phyloP scores from a whole-genome alignment of 371 early-diverging fungal species.

The Encephalitozoon hellem region DNA sequence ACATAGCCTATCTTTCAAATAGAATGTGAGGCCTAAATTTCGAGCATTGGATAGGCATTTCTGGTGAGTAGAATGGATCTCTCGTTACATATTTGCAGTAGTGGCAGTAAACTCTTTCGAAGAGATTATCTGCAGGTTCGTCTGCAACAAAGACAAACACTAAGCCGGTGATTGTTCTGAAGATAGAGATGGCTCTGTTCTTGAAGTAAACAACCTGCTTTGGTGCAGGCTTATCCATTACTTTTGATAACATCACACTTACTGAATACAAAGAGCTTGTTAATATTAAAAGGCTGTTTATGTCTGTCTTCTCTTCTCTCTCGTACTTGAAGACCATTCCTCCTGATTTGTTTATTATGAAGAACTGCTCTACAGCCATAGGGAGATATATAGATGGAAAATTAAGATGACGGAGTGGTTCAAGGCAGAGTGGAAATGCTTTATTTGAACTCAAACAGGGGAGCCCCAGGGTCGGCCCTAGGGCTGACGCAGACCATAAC shows the following conservation, averaged over 20 bases:
- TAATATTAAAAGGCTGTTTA: slow-evolving; percentile 26
- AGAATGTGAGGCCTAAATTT: slow-evolving; percentile 37
- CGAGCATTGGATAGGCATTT: slow-evolving; percentile 83
- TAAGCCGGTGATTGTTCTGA: slow-evolving; percentile 11
- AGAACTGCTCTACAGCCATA: slow-evolving; percentile 26
- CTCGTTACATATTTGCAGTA: slow-evolving; percentile 92
- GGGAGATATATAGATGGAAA: not conserved
- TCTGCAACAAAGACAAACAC: slow-evolving; percentile 35
- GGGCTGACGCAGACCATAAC: not conserved
- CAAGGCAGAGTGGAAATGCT: not conserved
- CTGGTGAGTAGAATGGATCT: slow-evolving; percentile 90
- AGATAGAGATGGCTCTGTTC: slow-evolving; percentile 15
- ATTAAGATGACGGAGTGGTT: too few species aligned
- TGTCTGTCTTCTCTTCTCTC: not conserved
- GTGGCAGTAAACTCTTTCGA: slow-evolving; percentile 71
- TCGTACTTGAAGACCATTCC: slow-evolving; percentile 45
- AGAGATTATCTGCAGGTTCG: not conserved
- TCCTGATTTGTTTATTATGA: slow-evolving; percentile 50
- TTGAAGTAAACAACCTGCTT: not conserved
- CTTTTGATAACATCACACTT: not conserved
- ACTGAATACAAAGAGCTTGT: slow-evolving; percentile 32
- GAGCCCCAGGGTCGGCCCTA: slow-evolving; percentile 36
- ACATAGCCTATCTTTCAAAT: not conserved
- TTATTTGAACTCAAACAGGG: slow-evolving; percentile 41
- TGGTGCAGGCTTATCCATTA: not conserved